Evolutionary conservation across 306 rosid species (phyloP).

Genomic region (Delonix regia): DNA sequence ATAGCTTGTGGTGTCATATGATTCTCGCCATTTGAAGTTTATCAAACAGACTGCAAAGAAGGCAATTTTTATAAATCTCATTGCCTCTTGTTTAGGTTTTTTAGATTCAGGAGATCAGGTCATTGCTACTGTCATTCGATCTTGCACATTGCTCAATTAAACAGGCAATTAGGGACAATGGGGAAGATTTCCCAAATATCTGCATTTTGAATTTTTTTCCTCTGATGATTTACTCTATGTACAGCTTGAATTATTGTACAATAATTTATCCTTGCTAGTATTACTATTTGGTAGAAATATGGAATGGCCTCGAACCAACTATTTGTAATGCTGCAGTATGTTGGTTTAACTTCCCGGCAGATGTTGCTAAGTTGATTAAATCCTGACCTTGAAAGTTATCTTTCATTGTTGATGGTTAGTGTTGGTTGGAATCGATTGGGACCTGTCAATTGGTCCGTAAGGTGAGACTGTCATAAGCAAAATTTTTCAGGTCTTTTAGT

Average conservation of each 20-base stretch:
- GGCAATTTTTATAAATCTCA: constrained; percentile 44
- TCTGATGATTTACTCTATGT: constrained; percentile 38
- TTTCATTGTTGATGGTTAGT: neutral
- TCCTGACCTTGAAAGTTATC: neutral
- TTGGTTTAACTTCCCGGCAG: neutral
- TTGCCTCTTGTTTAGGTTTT: constrained; percentile 35
- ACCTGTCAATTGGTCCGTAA: no score
- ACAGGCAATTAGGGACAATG: constrained; percentile 33
- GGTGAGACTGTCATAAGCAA: neutral
- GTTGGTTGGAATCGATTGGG: no score
- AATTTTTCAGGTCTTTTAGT: neutral
- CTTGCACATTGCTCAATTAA: constrained; percentile 43
- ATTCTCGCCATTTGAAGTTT: constrained; percentile 30
- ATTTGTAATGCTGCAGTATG: neutral
- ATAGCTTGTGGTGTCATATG: constrained; percentile 29
- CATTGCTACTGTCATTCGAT: constrained; percentile 32
- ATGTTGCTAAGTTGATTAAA: neutral
- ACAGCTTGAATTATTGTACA: constrained; percentile 39
- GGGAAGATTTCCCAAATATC: constrained; percentile 34
- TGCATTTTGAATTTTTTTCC: constrained; percentile 34
- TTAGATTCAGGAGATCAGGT: constrained; percentile 42
- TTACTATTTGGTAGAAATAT: neutral
- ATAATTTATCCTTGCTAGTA: constrained; percentile 28
- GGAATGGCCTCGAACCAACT: neutral
- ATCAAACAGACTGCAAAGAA: constrained; percentile 35